Conservation (phyloP, 805 yeast genomes). For the Zygosaccharomyces bailii region DNA sequence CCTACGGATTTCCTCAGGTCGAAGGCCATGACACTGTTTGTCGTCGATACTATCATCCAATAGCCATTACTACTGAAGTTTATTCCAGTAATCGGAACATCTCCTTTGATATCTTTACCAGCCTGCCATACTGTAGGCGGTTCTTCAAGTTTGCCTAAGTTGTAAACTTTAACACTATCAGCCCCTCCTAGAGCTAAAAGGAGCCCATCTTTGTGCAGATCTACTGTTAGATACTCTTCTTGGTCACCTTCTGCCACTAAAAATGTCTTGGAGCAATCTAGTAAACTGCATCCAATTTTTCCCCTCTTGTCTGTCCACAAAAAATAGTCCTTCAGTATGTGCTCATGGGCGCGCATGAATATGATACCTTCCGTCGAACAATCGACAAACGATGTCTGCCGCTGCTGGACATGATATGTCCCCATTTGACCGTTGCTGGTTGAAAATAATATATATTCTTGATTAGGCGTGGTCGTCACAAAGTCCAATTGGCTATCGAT, state of each 20-base stretch:
- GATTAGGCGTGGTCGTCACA: conserved; percentile 6
- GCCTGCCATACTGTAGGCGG: conserved; percentile 15
- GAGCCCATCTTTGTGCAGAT: conserved; percentile 40
- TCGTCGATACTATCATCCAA: conserved; percentile 30
- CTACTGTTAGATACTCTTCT: conserved; percentile 7
- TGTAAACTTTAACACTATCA: conserved; percentile 14
- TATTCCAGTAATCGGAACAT: conserved; percentile 16
- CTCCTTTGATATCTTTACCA: conserved; percentile 14
- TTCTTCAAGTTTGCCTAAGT: conserved; percentile 17
- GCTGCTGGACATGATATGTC: neutral
- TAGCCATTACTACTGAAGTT: conserved; percentile 33
- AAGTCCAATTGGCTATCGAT: conserved; percentile 6
- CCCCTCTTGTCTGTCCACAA: conserved; percentile 21
- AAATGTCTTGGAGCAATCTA: conserved; percentile 10
- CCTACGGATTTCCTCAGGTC: conserved; percentile 30
- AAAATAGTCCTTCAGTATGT: conserved; percentile 17
- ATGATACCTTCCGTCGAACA: conserved; percentile 12
- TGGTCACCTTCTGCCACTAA: conserved; percentile 7
- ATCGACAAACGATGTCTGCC: neutral
- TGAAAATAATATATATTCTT: conserved; percentile 7
- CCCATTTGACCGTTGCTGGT: conserved; percentile 8
- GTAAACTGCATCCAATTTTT: conserved; percentile 13
- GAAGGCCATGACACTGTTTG: conserved; percentile 17
- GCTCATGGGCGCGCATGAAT: conserved; percentile 16
- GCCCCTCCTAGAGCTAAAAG: conserved; percentile 29